phyloP scores from a whole-genome alignment of 441 rosid species.

The Aquilaria agallochum region DNA sequence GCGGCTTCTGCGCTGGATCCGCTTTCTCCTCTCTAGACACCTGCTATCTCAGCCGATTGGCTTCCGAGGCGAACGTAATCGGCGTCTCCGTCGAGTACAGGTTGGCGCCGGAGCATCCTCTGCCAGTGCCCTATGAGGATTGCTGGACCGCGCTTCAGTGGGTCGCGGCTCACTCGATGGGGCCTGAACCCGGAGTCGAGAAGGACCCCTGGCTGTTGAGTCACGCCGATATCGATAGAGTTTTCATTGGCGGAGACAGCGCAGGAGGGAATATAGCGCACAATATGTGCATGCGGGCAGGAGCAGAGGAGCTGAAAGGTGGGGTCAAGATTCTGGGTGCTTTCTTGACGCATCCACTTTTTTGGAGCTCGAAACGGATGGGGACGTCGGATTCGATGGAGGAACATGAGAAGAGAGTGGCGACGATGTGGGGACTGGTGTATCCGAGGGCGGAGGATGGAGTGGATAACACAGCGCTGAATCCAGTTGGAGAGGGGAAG shows the following conservation, averaged over 20 bases:
- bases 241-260: constrained; percentile 41
- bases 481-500: constrained; percentile 17
- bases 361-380: constrained; percentile 39
- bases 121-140: constrained; percentile 30
- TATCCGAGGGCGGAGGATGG: constrained; percentile 21
- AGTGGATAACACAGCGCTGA: constrained; percentile 26
- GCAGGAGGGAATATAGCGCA: constrained; percentile 37
- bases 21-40: constrained; percentile 28
- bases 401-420: constrained; percentile 11
- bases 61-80: constrained; percentile 21
- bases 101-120: constrained; percentile 40
- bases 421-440: constrained; percentile 17
- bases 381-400: constrained; percentile 15
- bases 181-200: background rate
- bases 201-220: constrained; percentile 27
- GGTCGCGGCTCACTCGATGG: constrained; percentile 25
- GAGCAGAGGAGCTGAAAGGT: constrained; percentile 17
- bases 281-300: constrained; percentile 29
- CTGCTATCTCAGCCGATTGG: constrained; percentile 27
- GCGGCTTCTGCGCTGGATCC: constrained; percentile 40
- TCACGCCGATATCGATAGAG: constrained; percentile 24
- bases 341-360: constrained; percentile 33
- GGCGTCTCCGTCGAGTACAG: constrained; percentile 40
- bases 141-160: constrained; percentile 38
- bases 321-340: constrained; percentile 26